Evolutionary conservation across 2,329 filamentous ascomycete species (phyloP), one percentile per base, ranked within the genome.

Genomic region (Colletotrichum sp.): DNA sequence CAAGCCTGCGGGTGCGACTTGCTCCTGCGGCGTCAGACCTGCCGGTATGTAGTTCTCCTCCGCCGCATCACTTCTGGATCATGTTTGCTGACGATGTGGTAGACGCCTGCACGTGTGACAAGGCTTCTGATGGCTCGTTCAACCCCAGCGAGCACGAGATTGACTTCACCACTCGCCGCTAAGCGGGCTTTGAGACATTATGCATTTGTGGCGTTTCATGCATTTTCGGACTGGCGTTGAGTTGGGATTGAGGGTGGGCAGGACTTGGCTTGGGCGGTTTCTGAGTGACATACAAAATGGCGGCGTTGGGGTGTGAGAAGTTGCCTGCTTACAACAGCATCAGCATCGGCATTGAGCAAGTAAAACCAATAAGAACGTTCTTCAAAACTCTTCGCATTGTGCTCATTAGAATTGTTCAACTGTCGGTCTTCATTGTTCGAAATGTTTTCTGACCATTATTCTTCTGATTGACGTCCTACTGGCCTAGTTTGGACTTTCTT

Each of bases 101-200:
- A 93, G 92, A 88, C 82, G 92, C 90, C 28, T 97, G 95, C 87
- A 97, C 94, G n/a, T 98, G 96, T 83, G 93, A 95, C 85, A 96
- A 95, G 84, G 91, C 91, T 22, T 83, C 90, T 65, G 90, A 90
- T 79, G 90, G 91, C 70, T 91, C 91, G 52, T 88, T 89, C 74
- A 91, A 94, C 79, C 90, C 92, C 32, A 89, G 84, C 32, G 85
- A 85, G 74, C 86, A 93, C 79, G 96, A 98, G 91, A 94, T 91
- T 66, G 96, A 98, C 85, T 98, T 98, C 83, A 98, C 96, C 48
- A 95, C 93, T 71, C 71, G 74, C 4, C 71, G 71, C n/a, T 75
- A 55, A 72, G 16, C 28, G 27, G n/a, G 2, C 1, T 59, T 16
- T 11, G 11, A 8, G 3, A 25, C 6, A 36, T 32, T 63, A 22